Percentiles rank a stretch among this genome's conserved stretches.
Conservation (phyloP, 2,329 filamentous ascomycete species). For the Epichloe bromicola region DNA sequence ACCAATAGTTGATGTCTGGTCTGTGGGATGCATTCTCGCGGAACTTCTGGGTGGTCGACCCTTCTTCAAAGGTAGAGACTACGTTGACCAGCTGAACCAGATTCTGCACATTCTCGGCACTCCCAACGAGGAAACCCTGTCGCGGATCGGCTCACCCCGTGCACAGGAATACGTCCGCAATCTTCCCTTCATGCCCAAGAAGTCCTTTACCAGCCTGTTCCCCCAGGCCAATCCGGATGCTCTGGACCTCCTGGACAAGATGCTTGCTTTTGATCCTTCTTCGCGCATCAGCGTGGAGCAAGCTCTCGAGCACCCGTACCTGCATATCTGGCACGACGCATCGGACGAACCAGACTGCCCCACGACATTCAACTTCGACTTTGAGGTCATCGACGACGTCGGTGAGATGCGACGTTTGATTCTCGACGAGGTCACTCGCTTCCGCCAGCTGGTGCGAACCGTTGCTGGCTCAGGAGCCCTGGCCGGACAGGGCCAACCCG, state of each 20-base stretch:
- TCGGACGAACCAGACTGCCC: constrained; percentile 92
- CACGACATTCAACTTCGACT: constrained; percentile 93
- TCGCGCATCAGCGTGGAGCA: constrained; percentile 89
- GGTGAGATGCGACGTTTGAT: constrained; percentile 95
- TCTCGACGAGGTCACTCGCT: constrained; percentile 79
- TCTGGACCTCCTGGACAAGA: constrained; percentile 86
- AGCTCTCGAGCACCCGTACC: constrained; percentile 89
- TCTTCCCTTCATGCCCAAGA: constrained; percentile 87
- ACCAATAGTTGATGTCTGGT: constrained; percentile 86
- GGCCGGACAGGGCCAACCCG: constrained; percentile 23
- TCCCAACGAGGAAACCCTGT: constrained; percentile 86
- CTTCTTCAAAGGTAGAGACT: constrained; percentile 98
- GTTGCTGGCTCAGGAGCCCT: constrained; percentile 26
- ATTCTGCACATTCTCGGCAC: constrained; percentile 97
- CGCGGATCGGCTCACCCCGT: constrained; percentile 84
- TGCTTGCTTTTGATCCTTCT: constrained; percentile 94
- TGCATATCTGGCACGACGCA: constrained; percentile 96
- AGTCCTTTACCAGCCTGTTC: constrained; percentile 78
- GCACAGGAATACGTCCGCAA: constrained; percentile 98
- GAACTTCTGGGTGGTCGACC: constrained; percentile 91
- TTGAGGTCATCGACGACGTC: constrained; percentile 94
- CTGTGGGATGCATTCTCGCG: constrained; percentile 92
- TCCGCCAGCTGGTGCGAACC: constrained; percentile 53
- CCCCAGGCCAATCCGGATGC: constrained; percentile 88
- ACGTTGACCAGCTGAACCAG: constrained; percentile 98